These are phyloP conservation scores for Leptographium lundbergii DNA, from an alignment of 2,329 filamentous ascomycete genomes.

Conservation along the genomic window DNA sequence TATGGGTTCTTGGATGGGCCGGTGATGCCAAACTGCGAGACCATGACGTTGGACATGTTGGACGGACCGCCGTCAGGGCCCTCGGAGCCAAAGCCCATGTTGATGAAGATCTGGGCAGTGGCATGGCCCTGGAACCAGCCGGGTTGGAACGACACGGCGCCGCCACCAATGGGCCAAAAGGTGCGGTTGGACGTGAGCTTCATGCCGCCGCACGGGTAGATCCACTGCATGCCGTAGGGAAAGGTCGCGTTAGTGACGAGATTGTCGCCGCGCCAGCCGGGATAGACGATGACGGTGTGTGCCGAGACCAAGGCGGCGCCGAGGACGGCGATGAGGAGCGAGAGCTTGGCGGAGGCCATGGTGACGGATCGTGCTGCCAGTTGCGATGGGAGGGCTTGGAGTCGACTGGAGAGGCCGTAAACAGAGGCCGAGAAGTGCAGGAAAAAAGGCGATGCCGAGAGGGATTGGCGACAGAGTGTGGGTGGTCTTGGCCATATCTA, in stretches of 20 bases:
- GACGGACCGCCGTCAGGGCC: conserved; percentile 51
- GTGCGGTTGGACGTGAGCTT: conserved; percentile 68
- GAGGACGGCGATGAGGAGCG: conserved; percentile 30
- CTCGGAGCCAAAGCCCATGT: conserved; percentile 69
- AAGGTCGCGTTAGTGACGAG: conserved; percentile 65
- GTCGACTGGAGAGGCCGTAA: background rate
- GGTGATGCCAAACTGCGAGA: conserved; percentile 67
- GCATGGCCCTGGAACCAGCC: conserved; percentile 91
- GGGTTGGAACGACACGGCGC: conserved; percentile 80
- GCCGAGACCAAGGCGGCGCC: conserved; percentile 40
- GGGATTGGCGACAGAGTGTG: background rate
- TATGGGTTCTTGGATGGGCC: conserved; percentile 78
- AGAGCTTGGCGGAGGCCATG: conserved; percentile 27
- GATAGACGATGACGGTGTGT: conserved; percentile 80
- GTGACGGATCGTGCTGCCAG: background rate
- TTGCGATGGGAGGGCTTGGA: background rate
- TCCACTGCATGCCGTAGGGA: conserved; percentile 90
- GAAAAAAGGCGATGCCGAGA: background rate
- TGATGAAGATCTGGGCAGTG: conserved; percentile 76
- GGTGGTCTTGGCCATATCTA: background rate
- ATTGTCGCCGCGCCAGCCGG: conserved; percentile 78
- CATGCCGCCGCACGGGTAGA: conserved; percentile 86
- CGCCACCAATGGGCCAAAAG: conserved; percentile 79
- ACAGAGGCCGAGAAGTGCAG: background rate
- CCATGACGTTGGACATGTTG: conserved; percentile 81